Conservation (phyloP, 2,329 filamentous ascomycete genomes). For the Paraphoma sp. region DNA sequence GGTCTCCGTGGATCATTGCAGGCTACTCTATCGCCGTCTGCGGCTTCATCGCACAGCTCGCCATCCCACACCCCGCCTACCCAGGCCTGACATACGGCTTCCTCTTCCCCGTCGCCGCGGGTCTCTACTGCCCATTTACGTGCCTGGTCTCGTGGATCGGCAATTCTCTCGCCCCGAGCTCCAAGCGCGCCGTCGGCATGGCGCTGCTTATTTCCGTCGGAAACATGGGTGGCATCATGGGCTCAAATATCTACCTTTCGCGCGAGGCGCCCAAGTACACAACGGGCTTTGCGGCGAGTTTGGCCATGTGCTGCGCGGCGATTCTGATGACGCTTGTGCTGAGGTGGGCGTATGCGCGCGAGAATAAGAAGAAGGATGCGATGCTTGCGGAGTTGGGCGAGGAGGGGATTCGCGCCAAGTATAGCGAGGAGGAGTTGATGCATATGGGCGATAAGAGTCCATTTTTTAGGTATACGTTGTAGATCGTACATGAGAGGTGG, state of each 20-base stretch:
- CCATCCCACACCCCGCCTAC: slow-evolving; percentile 50
- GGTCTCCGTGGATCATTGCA: slow-evolving; percentile 61
- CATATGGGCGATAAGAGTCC: slow-evolving; percentile 52
- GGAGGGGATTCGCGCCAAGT: slow-evolving; percentile 44
- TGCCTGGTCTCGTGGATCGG: slow-evolving; percentile 46
- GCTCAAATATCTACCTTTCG: slow-evolving; percentile 58
- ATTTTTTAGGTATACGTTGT: slow-evolving; percentile 50
- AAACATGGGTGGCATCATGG: slow-evolving; percentile 53
- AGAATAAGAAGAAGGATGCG: slow-evolving; percentile 37
- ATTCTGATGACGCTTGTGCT: slow-evolving; percentile 52
- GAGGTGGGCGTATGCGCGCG: slow-evolving; percentile 51
- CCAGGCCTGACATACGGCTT: slow-evolving; percentile 55
- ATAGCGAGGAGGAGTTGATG: slow-evolving; percentile 49
- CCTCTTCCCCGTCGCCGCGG: slow-evolving; percentile 45
- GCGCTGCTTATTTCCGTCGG: slow-evolving; percentile 58
- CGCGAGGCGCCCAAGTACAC: slow-evolving; percentile 57
- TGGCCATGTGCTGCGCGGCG: slow-evolving; percentile 56
- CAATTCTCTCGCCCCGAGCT: slow-evolving; percentile 42
- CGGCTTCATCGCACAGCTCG: slow-evolving; percentile 64
- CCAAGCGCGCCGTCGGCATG: slow-evolving; percentile 53
- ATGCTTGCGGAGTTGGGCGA: slow-evolving; percentile 36
- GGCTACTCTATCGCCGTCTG: slow-evolving; percentile 59
- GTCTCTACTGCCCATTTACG: slow-evolving; percentile 46
- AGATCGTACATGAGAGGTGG: background rate
- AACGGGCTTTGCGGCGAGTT: slow-evolving; percentile 58